Evolutionary conservation across 257 asterid species (phyloP).

Genomic region (Solanum ossicruentum): DNA sequence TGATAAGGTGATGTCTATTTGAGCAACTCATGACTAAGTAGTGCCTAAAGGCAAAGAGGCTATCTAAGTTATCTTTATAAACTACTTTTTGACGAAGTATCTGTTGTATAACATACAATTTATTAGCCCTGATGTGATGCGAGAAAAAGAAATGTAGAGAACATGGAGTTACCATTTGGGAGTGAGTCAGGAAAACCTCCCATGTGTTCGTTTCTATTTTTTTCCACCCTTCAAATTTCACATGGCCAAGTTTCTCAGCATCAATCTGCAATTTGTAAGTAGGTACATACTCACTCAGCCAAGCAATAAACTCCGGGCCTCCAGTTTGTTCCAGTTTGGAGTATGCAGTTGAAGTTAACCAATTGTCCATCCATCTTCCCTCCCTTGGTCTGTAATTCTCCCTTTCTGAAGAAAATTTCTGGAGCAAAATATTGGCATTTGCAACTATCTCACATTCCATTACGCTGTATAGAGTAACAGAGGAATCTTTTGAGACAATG

Average conservation of each 20-base stretch:
- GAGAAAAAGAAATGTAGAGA: background rate
- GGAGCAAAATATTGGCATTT: constrained; percentile 34
- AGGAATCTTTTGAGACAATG: constrained; percentile 49
- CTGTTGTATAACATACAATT: background rate
- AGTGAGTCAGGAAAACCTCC: constrained; percentile 67
- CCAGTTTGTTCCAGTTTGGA: constrained; percentile 62
- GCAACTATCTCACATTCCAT: constrained; percentile 53
- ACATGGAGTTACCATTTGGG: constrained; percentile 60
- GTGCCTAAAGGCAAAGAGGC: background rate
- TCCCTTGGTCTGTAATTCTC: constrained; percentile 26
- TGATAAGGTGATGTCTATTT: background rate
- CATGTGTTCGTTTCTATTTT: constrained; percentile 28
- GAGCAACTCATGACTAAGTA: background rate
- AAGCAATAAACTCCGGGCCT: constrained; percentile 64
- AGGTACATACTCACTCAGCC: constrained; percentile 73
- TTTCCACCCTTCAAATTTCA: constrained; percentile 63
- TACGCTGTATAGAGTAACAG: constrained; percentile 40
- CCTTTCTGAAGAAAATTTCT: constrained; percentile 38
- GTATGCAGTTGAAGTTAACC: constrained; percentile 45
- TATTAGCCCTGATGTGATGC: background rate
- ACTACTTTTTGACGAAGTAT: background rate
- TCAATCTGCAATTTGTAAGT: constrained; percentile 56
- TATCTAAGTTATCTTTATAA: background rate
- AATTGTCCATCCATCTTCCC: constrained; percentile 24
- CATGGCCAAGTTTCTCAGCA: constrained; percentile 27